Percentiles rank a stretch among this genome's conserved stretches.
Conservation (phyloP, 1,139 yeast species). For the Blastobotrys illinoisensis region DNA sequence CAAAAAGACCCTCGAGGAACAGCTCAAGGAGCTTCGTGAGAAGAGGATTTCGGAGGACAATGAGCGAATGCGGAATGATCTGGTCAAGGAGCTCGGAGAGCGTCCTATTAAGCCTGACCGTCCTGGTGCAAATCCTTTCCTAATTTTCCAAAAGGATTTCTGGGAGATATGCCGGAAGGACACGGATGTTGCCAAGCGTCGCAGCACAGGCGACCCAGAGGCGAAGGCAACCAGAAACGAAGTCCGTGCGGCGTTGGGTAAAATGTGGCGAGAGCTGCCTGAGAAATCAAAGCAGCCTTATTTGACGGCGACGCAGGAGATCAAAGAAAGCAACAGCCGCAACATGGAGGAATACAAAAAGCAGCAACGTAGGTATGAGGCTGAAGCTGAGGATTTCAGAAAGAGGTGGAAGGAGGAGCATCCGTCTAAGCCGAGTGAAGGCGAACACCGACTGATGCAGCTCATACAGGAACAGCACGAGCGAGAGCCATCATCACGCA, state of each 20-base stretch:
- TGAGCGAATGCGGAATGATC: conserved; percentile 33
- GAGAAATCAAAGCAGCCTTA: conserved; percentile 37
- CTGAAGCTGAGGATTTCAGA: conserved; percentile 37
- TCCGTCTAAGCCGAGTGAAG: conserved; percentile 31
- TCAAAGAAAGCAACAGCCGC: conserved; percentile 33
- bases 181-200: conserved; percentile 33
- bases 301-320: conserved; percentile 31
- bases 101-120: conserved; percentile 38
- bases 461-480: conserved; percentile 16
- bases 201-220: conserved; percentile 27
- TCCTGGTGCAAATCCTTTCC: conserved; percentile 38
- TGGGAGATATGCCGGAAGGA: conserved; percentile 39
- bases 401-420: conserved; percentile 36
- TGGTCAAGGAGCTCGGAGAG: conserved; percentile 35
- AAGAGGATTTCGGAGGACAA: conserved; percentile 26
- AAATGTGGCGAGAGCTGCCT: conserved; percentile 39
- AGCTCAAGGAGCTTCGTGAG: conserved; percentile 23
- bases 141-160: conserved; percentile 39
- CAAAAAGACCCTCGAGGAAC: conserved; percentile 7
- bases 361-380: conserved; percentile 32
- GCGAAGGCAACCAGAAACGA: conserved; percentile 38
- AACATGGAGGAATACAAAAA: conserved; percentile 33
- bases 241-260: conserved; percentile 39
- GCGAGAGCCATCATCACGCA: conserved; percentile 2
- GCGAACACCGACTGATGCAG: conserved; percentile 27